phyloP scores from a whole-genome alignment of 176 grass and related monocot genomes.

The Dactylis glomerata region DNA sequence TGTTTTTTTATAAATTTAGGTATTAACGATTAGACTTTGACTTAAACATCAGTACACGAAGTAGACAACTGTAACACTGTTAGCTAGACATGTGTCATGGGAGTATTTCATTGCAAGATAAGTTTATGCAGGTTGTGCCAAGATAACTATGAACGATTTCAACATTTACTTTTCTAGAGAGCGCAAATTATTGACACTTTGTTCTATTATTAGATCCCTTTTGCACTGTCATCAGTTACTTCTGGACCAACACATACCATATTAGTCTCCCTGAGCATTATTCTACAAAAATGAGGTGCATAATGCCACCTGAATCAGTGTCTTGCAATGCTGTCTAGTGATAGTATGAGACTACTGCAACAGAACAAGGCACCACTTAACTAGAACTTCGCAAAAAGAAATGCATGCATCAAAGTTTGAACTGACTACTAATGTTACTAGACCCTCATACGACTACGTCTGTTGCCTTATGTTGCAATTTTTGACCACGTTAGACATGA shows the following conservation, averaged over 20 bases:
- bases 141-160: conserved; percentile 2
- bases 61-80: conserved; percentile 2
- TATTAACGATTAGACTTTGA: not conserved
- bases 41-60: not conserved
- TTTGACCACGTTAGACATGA: not conserved
- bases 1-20: not conserved
- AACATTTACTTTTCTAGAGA: not conserved
- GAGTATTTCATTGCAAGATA: not conserved
- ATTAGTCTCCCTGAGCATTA: not conserved
- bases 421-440: conserved; percentile 6
- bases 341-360: not conserved
- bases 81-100: not conserved
- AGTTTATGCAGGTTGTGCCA: not conserved
- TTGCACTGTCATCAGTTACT: not conserved
- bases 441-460: not conserved
- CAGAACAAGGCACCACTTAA: not conserved
- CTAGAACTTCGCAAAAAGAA: not conserved
- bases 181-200: not conserved
- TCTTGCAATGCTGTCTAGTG: not conserved
- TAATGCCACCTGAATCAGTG: not conserved
- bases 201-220: conserved; percentile 2
- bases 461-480: not conserved
- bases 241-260: not conserved
- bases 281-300: not conserved
- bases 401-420: not conserved